Evolutionary conservation across 1,284 basidiomycete genomes (phyloP).

Genomic region (Moesziomyces parantarcticus): DNA sequence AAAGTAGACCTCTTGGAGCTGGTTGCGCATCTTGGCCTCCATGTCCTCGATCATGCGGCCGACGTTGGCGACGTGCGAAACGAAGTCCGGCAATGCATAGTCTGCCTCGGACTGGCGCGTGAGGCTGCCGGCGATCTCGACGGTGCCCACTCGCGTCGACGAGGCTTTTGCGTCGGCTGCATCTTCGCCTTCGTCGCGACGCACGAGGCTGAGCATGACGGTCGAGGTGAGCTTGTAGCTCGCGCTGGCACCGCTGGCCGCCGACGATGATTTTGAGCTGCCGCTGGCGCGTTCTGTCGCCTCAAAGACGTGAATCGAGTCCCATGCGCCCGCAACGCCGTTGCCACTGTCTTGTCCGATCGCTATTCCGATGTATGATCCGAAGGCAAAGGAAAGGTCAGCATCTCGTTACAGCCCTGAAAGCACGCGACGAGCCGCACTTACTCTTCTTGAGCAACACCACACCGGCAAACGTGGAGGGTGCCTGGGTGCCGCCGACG

Average conservation of each 20-base stretch:
- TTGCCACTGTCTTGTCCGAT: slow-evolving; percentile 47
- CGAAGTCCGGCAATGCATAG: slow-evolving; percentile 49
- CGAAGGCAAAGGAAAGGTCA: not conserved
- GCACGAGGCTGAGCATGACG: slow-evolving; percentile 92
- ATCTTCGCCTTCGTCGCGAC: slow-evolving; percentile 71
- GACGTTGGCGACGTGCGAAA: slow-evolving; percentile 87
- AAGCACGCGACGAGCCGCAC: slow-evolving; percentile 62
- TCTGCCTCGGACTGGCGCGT: slow-evolving; percentile 85
- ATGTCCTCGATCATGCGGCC: slow-evolving; percentile 97
- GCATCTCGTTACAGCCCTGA: not conserved
- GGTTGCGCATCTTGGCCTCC: slow-evolving; percentile 98
- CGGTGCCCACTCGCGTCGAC: slow-evolving; percentile 74
- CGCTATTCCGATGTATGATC: slow-evolving; percentile 9
- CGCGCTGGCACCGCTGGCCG: slow-evolving; percentile 77
- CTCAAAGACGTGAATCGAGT: slow-evolving; percentile 98
- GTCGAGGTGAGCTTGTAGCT: slow-evolving; percentile 98
- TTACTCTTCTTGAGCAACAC: slow-evolving; percentile 94
- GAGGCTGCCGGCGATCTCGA: slow-evolving; percentile 92
- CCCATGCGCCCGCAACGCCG: slow-evolving; percentile 80
- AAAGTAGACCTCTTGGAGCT: slow-evolving; percentile 86
- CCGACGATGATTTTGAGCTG: slow-evolving; percentile 17
- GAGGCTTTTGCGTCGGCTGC: slow-evolving; percentile 23
- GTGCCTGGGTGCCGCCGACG: slow-evolving; percentile 65
- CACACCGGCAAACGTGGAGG: slow-evolving; percentile 87
- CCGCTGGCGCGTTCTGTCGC: slow-evolving; percentile 76